Evolutionary conservation across 2,329 filamentous ascomycete genomes (phyloP), one percentile per base, ranked within the genome.

Genomic region (Apiospora malaysiana): DNA sequence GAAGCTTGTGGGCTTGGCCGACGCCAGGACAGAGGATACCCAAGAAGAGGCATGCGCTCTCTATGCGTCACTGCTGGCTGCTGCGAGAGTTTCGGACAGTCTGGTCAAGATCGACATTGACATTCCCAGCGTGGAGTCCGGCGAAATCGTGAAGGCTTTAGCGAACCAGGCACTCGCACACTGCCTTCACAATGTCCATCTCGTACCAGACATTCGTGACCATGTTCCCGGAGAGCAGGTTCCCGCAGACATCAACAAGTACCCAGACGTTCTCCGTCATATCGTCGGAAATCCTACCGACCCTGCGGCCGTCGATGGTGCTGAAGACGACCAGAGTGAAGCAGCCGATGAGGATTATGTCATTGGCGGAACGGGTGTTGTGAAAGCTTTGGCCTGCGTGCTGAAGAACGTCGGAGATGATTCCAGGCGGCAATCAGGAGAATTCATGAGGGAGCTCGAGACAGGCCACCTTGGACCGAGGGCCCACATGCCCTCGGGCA

Each of bases 101-200:
- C 88, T 99, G 43, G 91, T 98, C 42, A 95, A 94, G 71, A 89
- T 99, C 72, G 96, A 98, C 78, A 93, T 98, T 71, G 95, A 98
- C 76, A 91, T 97, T 2, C 96, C 95, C 0, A 91, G 88, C 43
- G 86, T 91, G 27, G 91, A 94, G 70, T 93, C 92, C n/a, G 94
- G 93, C 70, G 96, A 98, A 79, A 89, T 98, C 32, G 93, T 98
- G 76, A 97, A 94, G 81, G 95, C 94, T 3, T 87, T 98, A 75
- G 95, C 94, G 0, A 97, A 95, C 78, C 95, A 97, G 80, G 93
- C 97, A n/a, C 92, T 98, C 59, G 95, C 94, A 0, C 98, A 98
- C 81, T 97, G 93, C 73, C 86, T 99, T 73, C 90, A 93, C 71
- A 99, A 99, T 77, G 92, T 99, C 85, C 94, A 97, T 79, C 89